Conservation (phyloP, 2,329 filamentous ascomycete species). For the Colletotrichum coccodes region DNA sequence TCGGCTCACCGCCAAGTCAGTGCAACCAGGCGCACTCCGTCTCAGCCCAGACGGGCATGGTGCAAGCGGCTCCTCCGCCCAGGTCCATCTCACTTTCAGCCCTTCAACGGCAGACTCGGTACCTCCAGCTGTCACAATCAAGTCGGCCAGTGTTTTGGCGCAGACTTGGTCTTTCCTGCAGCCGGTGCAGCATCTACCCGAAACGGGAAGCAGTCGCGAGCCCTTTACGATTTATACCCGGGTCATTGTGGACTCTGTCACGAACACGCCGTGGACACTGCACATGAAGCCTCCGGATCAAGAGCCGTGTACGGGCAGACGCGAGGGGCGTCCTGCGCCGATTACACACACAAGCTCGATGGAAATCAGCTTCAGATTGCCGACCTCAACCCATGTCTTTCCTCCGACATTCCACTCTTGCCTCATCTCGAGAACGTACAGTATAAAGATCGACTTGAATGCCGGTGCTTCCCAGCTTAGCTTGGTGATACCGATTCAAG, state of each 20-base stretch:
- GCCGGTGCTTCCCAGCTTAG: slow-evolving; percentile 53
- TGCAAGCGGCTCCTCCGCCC: slow-evolving; percentile 52
- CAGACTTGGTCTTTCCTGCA: slow-evolving; percentile 62
- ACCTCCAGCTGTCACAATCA: slow-evolving; percentile 58
- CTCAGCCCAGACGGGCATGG: slow-evolving; percentile 57
- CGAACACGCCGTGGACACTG: slow-evolving; percentile 44
- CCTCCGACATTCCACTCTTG: slow-evolving; percentile 68
- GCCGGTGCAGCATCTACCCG: slow-evolving; percentile 57
- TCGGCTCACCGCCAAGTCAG: slow-evolving; percentile 54
- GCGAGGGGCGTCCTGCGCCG: slow-evolving; percentile 35
- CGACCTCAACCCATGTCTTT: slow-evolving; percentile 58
- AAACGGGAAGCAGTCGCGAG: slow-evolving; percentile 58
- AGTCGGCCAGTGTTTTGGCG: slow-evolving; percentile 60
- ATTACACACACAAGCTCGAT: slow-evolving; percentile 53
- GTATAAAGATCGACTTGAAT: slow-evolving; percentile 56
- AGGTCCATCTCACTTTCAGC: slow-evolving; percentile 57
- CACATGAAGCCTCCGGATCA: slow-evolving; percentile 43
- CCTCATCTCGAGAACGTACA: slow-evolving; percentile 64
- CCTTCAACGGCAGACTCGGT: slow-evolving; percentile 51
- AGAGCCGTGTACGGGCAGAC: slow-evolving; percentile 28
- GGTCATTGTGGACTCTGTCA: slow-evolving; percentile 62
- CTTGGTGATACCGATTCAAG: slow-evolving; percentile 60
- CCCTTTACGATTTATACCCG: slow-evolving; percentile 36
- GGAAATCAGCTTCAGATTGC: slow-evolving; percentile 58
- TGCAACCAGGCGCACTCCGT: slow-evolving; percentile 59